These are phyloP conservation scores for Aureobasidium sp. DNA, from an alignment of 2,329 filamentous ascomycete genomes.

Conservation along the genomic window DNA sequence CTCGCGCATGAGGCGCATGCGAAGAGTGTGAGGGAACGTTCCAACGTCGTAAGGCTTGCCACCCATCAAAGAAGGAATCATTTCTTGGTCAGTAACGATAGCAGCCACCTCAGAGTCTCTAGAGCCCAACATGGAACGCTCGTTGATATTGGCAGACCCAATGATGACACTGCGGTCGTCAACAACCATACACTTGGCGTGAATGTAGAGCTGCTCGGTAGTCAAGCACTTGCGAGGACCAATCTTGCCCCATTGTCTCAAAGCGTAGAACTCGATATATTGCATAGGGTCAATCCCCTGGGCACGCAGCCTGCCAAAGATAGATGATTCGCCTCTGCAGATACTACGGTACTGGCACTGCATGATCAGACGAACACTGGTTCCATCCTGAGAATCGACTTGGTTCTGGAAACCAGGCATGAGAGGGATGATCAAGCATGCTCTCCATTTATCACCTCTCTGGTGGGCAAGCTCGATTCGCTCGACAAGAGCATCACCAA, in stretches of 20 bases:
- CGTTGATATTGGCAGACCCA: constrained; percentile 97
- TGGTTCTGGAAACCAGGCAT: constrained; percentile 99
- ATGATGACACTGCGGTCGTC: constrained; percentile 92
- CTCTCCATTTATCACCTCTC: constrained; percentile 83
- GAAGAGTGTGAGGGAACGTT: constrained; percentile 84
- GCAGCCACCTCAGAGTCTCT: constrained; percentile 89
- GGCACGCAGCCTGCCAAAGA: constrained; percentile 76
- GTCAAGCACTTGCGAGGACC: constrained; percentile 73
- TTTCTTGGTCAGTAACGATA: constrained; percentile 84
- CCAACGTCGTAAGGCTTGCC: constrained; percentile 84
- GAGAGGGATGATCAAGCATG: constrained; percentile 80
- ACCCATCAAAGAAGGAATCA: constrained; percentile 86
- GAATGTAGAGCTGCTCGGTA: constrained; percentile 96
- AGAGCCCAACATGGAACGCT: constrained; percentile 86
- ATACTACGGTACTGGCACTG: constrained; percentile 96
- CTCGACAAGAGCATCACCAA: constrained; percentile 89
- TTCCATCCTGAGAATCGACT: constrained; percentile 87
- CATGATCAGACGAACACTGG: constrained; percentile 89
- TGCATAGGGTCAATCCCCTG: constrained; percentile 84
- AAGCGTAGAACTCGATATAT: constrained; percentile 89
- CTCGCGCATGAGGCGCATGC: constrained; percentile 90
- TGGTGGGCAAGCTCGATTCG: constrained; percentile 77
- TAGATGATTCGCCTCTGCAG: constrained; percentile 82
- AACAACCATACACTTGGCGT: constrained; percentile 93
- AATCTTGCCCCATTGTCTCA: constrained; percentile 88